These are phyloP conservation scores for Sonneratia alba DNA, from an alignment of 345 rosid genomes.

Conservation along the genomic window DNA sequence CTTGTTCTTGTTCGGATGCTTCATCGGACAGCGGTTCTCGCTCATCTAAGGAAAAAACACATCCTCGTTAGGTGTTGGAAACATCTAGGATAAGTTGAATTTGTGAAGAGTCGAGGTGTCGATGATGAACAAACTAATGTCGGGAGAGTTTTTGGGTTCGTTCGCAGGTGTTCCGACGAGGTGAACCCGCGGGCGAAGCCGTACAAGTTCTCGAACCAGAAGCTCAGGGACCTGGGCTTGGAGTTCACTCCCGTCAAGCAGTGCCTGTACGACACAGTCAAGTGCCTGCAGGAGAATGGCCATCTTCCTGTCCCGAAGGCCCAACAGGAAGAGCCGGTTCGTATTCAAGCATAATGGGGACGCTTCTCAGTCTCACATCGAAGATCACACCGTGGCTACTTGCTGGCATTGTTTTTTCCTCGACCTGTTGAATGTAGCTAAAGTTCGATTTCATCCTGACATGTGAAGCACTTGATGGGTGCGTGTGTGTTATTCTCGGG, in stretches of 20 bases:
- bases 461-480: background rate
- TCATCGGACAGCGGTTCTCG: too few species aligned
- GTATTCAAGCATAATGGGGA: slow-evolving; percentile 15
- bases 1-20: too few species aligned
- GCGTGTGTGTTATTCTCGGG: background rate
- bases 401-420: background rate
- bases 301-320: slow-evolving; percentile 50
- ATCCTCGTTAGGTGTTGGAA: too few species aligned
- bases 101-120: background rate
- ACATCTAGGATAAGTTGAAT: background rate
- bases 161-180: slow-evolving; percentile 78
- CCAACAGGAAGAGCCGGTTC: slow-evolving; percentile 23
- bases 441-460: background rate
- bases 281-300: slow-evolving; percentile 81
- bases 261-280: slow-evolving; percentile 77
- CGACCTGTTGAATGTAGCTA: background rate
- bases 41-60: too few species aligned
- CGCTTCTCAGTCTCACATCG: too few species aligned
- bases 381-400: too few species aligned
- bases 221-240: slow-evolving; percentile 70
- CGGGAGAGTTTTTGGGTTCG: background rate
- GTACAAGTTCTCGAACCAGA: slow-evolving; percentile 68
- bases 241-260: slow-evolving; percentile 78
- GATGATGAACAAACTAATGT: background rate
- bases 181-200: slow-evolving; percentile 69